Conservation (phyloP, 495 filamentous ascomycete genomes). For the Penicillium diatomitis region DNA sequence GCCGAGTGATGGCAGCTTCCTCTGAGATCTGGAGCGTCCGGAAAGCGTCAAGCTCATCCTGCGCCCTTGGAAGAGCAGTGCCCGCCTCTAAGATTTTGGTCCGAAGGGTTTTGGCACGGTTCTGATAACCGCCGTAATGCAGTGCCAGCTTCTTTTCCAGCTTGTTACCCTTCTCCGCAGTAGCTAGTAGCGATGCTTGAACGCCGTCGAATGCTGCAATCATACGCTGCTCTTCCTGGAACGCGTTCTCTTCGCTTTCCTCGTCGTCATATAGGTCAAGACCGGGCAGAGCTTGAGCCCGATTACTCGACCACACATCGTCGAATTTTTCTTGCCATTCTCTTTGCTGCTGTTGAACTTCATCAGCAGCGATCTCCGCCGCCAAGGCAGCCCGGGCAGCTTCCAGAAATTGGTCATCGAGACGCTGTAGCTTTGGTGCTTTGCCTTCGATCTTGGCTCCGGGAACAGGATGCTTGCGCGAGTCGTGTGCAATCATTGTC, state of each 20-base stretch:
- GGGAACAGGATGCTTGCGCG: constrained; percentile 59
- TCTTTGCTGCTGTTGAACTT: constrained; percentile 36
- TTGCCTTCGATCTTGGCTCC: constrained; percentile 55
- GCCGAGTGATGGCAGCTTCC: constrained; percentile 57
- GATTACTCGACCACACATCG: constrained; percentile 56
- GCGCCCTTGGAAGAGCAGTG: constrained; percentile 65
- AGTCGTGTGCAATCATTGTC: constrained; percentile 71
- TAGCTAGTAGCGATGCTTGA: constrained; percentile 58
- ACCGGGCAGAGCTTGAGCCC: constrained; percentile 57
- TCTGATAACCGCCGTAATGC: constrained; percentile 83
- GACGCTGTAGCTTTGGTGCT: constrained; percentile 47
- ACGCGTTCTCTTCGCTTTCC: constrained; percentile 35
- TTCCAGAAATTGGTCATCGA: constrained; percentile 64
- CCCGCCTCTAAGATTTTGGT: constrained; percentile 74
- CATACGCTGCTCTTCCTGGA: constrained; percentile 40
- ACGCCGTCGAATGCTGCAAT: constrained; percentile 43
- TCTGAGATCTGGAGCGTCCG: constrained; percentile 68
- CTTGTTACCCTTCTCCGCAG: constrained; percentile 72
- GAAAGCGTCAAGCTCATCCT: constrained; percentile 64
- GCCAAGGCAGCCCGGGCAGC: constrained; percentile 70
- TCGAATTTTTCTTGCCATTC: constrained; percentile 52
- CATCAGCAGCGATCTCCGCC: constrained; percentile 49
- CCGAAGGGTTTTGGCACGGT: constrained; percentile 71
- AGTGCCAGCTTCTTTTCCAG: constrained; percentile 88
- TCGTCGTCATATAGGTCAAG: constrained; percentile 69